These are phyloP conservation scores for Symbiodinium natans DNA, from an alignment of 73 alveolate species.

Conservation along the genomic window DNA sequence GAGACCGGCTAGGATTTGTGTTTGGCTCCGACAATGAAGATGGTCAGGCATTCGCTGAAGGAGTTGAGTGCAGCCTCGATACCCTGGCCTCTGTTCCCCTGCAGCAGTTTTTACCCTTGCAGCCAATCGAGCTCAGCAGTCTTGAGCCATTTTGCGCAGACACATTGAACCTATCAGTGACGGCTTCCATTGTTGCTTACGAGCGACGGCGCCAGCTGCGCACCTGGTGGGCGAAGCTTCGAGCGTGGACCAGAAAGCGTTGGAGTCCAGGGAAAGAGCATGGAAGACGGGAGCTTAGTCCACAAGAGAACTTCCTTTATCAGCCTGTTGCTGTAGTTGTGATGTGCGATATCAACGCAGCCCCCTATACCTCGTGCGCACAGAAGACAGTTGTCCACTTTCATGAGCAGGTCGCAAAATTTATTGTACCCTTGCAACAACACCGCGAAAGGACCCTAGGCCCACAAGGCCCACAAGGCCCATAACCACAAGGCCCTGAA, in stretches of 20 bases:
- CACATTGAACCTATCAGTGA: constrained; percentile 51
- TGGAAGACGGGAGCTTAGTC: too few species aligned
- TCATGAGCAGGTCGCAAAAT: too few species aligned
- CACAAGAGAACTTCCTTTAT: too few species aligned
- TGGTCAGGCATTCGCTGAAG: constrained; percentile 46
- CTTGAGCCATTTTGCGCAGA: neutral
- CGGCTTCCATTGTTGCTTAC: constrained; percentile 62
- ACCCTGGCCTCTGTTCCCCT: constrained; percentile 5
- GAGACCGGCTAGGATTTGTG: constrained; percentile 6
- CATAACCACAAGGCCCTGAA: too few species aligned
- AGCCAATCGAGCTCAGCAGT: neutral
- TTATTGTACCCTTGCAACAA: too few species aligned
- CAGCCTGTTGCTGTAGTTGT: too few species aligned
- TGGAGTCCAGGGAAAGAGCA: neutral
- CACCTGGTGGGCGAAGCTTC: neutral
- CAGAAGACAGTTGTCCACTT: too few species aligned
- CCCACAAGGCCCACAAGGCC: too few species aligned
- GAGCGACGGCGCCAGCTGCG: constrained; percentile 43
- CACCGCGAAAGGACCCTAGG: too few species aligned
- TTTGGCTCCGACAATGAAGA: constrained; percentile 51
- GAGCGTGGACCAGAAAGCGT: neutral
- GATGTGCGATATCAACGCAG: too few species aligned
- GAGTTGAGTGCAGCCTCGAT: constrained; percentile 17
- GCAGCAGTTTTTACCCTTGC: neutral
- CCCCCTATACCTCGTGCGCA: too few species aligned